phyloP scores from a whole-genome alignment of 352 stramenopile species.

The Globisporangium irregulare region DNA sequence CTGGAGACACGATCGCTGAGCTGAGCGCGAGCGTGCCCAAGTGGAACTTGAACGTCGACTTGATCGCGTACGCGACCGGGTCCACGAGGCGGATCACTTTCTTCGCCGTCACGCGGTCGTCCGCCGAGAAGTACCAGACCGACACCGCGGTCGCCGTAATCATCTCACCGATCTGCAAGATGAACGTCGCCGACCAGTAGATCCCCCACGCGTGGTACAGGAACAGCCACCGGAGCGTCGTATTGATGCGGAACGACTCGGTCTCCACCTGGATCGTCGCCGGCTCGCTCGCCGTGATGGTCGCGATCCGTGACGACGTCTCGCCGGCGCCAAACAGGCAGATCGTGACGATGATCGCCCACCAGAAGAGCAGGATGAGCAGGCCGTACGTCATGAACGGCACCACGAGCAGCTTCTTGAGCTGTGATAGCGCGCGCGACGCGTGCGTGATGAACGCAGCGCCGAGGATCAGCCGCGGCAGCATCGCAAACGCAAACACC shows the following conservation, averaged over 20 bases:
- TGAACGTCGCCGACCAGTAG: slow-evolving; percentile 73
- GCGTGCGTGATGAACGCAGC: slow-evolving; percentile 79
- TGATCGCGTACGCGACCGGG: slow-evolving; percentile 63
- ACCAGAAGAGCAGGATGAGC: slow-evolving; percentile 69
- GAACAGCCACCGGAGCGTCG: slow-evolving; percentile 71
- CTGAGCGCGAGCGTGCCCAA: slow-evolving; percentile 73
- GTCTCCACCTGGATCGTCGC: slow-evolving; percentile 55
- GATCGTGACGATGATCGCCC: slow-evolving; percentile 68
- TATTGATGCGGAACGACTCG: slow-evolving; percentile 65
- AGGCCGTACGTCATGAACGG: slow-evolving; percentile 67
- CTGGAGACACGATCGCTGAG: slow-evolving; percentile 48
- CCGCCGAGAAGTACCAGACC: slow-evolving; percentile 74
- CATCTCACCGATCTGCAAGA: slow-evolving; percentile 72
- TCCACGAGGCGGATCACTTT: slow-evolving; percentile 56
- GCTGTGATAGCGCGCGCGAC: slow-evolving; percentile 55
- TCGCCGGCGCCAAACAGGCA: slow-evolving; percentile 72
- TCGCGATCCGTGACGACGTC: slow-evolving; percentile 59
- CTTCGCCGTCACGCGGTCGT: slow-evolving; percentile 52
- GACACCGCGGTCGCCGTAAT: slow-evolving; percentile 69
- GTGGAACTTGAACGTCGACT: slow-evolving; percentile 64
- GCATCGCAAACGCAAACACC: slow-evolving; percentile 56
- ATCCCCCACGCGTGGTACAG: slow-evolving; percentile 74
- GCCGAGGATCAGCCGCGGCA: slow-evolving; percentile 62
- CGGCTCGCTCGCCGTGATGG: slow-evolving; percentile 39
- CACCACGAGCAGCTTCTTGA: slow-evolving; percentile 65